These are phyloP conservation scores for Aspergillus clavatus DNA, from an alignment of 2,329 filamentous ascomycete genomes.

Conservation along the genomic window DNA sequence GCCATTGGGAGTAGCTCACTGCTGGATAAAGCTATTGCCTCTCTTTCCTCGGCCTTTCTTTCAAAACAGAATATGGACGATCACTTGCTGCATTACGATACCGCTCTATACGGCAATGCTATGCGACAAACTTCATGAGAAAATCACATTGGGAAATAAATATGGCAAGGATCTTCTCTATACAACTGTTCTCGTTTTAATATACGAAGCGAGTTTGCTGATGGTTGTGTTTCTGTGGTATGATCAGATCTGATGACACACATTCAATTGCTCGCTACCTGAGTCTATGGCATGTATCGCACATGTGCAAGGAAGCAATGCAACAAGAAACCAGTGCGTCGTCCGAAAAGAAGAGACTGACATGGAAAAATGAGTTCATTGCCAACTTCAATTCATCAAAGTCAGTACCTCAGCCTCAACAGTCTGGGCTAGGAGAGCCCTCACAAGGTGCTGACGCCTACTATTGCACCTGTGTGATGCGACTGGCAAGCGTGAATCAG, in stretches of 20 bases:
- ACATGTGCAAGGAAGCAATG: constrained; percentile 20
- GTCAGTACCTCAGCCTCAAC: constrained; percentile 5
- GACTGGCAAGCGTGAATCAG: constrained; percentile 15
- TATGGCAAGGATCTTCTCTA: constrained; percentile 16
- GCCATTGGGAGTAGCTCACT: constrained; percentile 10
- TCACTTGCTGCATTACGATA: constrained; percentile 16
- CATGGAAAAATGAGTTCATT: constrained; percentile 14
- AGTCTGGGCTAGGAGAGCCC: not conserved
- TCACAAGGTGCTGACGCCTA: constrained; percentile 3
- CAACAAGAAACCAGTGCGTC: constrained; percentile 11
- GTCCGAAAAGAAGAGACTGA: constrained; percentile 3
- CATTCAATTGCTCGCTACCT: constrained; percentile 16
- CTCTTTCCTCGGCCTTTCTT: constrained; percentile 14
- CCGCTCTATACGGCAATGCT: constrained; percentile 15
- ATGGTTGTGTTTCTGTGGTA: not conserved
- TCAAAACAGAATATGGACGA: constrained; percentile 15
- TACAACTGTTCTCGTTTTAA: constrained; percentile 18
- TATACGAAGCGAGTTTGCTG: constrained; percentile 17
- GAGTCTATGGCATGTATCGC: constrained; percentile 20
- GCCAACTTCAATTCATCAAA: constrained; percentile 20
- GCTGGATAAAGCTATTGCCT: constrained; percentile 14
- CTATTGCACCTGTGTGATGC: constrained; percentile 14
- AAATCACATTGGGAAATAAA: constrained; percentile 10
- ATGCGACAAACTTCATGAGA: constrained; percentile 12
- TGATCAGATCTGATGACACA: constrained; percentile 1